phyloP scores from a whole-genome alignment of 345 rosid species.

The Eucalyptus regnans region DNA sequence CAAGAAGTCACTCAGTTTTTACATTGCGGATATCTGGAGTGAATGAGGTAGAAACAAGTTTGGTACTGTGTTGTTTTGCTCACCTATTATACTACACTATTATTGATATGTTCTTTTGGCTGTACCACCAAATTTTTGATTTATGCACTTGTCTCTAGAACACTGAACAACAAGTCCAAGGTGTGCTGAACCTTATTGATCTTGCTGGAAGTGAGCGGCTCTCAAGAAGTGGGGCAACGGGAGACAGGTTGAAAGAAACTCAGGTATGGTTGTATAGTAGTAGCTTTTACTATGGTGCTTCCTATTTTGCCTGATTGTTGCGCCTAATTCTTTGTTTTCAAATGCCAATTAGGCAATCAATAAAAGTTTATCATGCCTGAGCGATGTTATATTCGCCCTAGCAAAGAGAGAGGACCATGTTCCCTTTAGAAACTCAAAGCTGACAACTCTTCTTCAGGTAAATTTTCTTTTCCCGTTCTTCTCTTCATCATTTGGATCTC shows the following conservation, averaged over 20 bases:
- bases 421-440: constrained; percentile 86
- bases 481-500: background rate
- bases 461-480: background rate
- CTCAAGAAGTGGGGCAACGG: constrained; percentile 85
- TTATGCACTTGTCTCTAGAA: constrained; percentile 22
- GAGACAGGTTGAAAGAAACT: constrained; percentile 90
- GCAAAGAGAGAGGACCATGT: constrained; percentile 95
- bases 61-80: background rate
- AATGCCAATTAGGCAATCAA: constrained; percentile 63
- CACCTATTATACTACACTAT: background rate
- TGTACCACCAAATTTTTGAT: background rate
- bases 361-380: constrained; percentile 71
- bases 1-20: constrained; percentile 81
- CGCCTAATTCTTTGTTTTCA: background rate
- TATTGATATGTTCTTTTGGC: background rate
- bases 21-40: constrained; percentile 74
- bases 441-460: constrained; percentile 95
- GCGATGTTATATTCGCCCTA: constrained; percentile 84
- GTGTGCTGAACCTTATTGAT: constrained; percentile 83
- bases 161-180: constrained; percentile 93
- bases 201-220: constrained; percentile 97
- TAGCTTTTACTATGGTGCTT: background rate
- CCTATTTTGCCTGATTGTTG: background rate
- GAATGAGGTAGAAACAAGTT: constrained; percentile 44
- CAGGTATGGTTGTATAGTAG: constrained; percentile 29